Conservation (phyloP, 1,284 basidiomycete genomes). For the Moesziomyces sp. region DNA sequence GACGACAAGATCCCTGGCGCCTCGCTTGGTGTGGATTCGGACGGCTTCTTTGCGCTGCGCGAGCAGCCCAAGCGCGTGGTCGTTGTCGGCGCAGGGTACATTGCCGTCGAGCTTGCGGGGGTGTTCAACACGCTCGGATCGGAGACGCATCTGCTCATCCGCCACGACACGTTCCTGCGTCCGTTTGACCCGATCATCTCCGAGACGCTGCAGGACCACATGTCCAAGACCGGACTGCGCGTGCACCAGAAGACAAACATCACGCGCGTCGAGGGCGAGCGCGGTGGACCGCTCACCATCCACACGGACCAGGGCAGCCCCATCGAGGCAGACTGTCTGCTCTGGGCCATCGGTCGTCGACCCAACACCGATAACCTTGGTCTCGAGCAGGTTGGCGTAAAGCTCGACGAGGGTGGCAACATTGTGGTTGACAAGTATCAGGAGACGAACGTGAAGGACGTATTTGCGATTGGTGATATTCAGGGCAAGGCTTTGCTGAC, state of each 20-base stretch:
- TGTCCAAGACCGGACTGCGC: conserved; percentile 89
- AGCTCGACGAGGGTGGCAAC: conserved; percentile 81
- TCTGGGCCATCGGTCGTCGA: conserved; percentile 95
- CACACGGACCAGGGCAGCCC: conserved; percentile 73
- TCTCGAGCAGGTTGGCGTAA: conserved; percentile 80
- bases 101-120: conserved; percentile 80
- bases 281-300: conserved; percentile 61
- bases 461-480: conserved; percentile 91
- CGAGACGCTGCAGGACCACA: conserved; percentile 90
- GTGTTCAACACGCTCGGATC: conserved; percentile 65
- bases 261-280: conserved; percentile 75
- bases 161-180: conserved; percentile 87
- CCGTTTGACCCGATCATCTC: conserved; percentile 90
- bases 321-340: conserved; percentile 84
- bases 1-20: conserved; percentile 89
- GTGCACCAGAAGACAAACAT: conserved; percentile 85
- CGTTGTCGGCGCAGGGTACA: conserved; percentile 96
- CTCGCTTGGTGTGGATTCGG: conserved; percentile 87
- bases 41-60: conserved; percentile 94
- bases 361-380: conserved; percentile 83
- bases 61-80: conserved; percentile 91
- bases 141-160: conserved; percentile 93
- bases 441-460: conserved; percentile 74
- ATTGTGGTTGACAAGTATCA: conserved; percentile 92
- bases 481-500: conserved; percentile 91